Evolutionary conservation across 345 rosid genomes (phyloP), one percentile per base, ranked within the genome.

Genomic region (Geranium rotundifolium): DNA sequence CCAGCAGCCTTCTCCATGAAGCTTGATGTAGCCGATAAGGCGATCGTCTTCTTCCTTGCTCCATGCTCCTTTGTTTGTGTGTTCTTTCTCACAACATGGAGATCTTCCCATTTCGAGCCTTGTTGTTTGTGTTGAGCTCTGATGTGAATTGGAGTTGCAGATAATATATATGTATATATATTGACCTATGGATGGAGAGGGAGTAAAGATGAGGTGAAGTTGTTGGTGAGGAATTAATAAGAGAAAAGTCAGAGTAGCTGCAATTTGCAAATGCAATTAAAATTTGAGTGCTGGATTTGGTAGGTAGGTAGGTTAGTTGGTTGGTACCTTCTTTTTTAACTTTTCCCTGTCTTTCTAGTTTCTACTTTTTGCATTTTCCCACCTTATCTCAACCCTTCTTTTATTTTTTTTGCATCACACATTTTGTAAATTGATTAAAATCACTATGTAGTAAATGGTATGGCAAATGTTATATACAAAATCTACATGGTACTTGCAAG

Each of bases 81-180:
- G 85, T n/a, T 79, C 80, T 65, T 80, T 83, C 65, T 83, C 88
- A 54, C 88, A 83, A 59, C 88, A 80, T 15, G 88, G 88, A 56
- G 84, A 80, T 61, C 81, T 60, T 12, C 82, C 85, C 85, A 81
- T 80, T 34, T 14, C 14, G 50, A 16, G 39, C 27, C 27, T 23
- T 23, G 27, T 23, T 23, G 27, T 5, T 5, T 49, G 12, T 34
- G 41, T 13, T 41, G 39, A 46, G 16, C 3, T 55, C 19, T 55
- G 19, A n/a, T 13, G 10, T 13, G 7, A 8, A 18, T n/a, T 55
- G 5, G 20, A 55, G 4, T 55, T 16, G 57, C 19, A 18, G 20
- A 19, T 55, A 6, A 55, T 55, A 5, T 6, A n/a, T 55, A 55
- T 55, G 19, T 55, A n/a, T 55, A 4, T 55, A 17, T 55, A 55